Conservation (phyloP, 768 basidiomycete genomes). For the Boletus subparvulus region DNA sequence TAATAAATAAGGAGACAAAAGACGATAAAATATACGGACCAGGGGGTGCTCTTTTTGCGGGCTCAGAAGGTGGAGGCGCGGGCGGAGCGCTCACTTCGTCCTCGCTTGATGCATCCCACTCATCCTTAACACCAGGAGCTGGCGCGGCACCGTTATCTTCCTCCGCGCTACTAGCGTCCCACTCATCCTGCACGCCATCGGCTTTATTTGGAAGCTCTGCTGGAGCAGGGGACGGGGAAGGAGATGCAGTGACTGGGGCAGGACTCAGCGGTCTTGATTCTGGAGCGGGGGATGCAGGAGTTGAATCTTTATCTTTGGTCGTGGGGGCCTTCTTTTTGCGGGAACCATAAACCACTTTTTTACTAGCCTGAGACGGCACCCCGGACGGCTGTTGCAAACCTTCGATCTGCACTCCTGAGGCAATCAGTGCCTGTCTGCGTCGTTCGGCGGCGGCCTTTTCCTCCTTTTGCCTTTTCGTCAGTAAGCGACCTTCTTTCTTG, state of each 20-base stretch:
- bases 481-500: slow-evolving; percentile 89
- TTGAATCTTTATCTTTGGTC: slow-evolving; percentile 40
- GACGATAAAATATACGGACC: slow-evolving; percentile 10
- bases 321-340: slow-evolving; percentile 73
- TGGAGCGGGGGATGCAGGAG: slow-evolving; percentile 46
- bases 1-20: neutral
- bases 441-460: slow-evolving; percentile 89
- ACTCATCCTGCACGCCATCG: slow-evolving; percentile 48
- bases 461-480: slow-evolving; percentile 98
- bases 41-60: slow-evolving; percentile 2
- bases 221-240: slow-evolving; percentile 26
- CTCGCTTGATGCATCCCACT: slow-evolving; percentile 72
- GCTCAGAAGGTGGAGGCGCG: neutral
- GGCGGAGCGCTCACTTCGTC: slow-evolving; percentile 42
- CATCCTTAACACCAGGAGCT: slow-evolving; percentile 44
- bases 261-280: slow-evolving; percentile 54
- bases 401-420: slow-evolving; percentile 87
- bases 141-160: slow-evolving; percentile 32
- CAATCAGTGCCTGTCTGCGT: slow-evolving; percentile 85
- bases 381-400: slow-evolving; percentile 68
- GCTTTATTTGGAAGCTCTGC: slow-evolving; percentile 26
- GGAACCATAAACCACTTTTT: slow-evolving; percentile 80
- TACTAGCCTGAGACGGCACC: slow-evolving; percentile 40
- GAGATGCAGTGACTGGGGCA: slow-evolving; percentile 22
- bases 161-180: slow-evolving; percentile 51